A percentile compares a stretch with the other conserved stretches of the same genome.
phyloP scores from a whole-genome alignment of 768 basidiomycete species.

The Erythrobasidium yunnanense region DNA sequence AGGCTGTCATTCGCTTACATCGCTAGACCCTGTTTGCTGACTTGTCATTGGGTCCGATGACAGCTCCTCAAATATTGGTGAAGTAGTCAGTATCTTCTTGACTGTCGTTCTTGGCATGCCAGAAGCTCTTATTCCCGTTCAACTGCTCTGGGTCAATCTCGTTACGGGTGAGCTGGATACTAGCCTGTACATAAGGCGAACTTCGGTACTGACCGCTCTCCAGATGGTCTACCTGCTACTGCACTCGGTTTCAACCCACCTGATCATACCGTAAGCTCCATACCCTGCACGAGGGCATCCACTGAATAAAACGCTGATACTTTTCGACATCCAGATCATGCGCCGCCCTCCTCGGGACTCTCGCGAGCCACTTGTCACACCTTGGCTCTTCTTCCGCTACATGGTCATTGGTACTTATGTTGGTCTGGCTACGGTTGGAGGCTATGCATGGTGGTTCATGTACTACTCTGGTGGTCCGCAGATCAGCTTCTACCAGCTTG shows the following conservation, averaged over 20 bases:
- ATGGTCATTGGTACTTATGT: constrained; percentile 87
- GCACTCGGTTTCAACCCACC: constrained; percentile 96
- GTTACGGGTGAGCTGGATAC: constrained; percentile 50
- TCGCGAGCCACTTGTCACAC: constrained; percentile 77
- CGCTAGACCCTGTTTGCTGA: too few species aligned
- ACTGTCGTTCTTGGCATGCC: constrained; percentile 97
- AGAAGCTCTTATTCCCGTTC: constrained; percentile 94
- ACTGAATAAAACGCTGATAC: neutral
- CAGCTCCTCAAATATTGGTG: constrained; percentile 84
- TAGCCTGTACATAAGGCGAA: neutral
- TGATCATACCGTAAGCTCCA: constrained; percentile 54
- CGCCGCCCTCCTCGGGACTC: constrained; percentile 79
- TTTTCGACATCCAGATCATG: constrained; percentile 55
- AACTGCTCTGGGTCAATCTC: constrained; percentile 95
- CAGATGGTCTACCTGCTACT: constrained; percentile 68
- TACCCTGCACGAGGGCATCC: neutral
- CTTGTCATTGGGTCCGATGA: too few species aligned
- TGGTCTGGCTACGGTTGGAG: constrained; percentile 86
- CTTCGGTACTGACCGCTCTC: neutral
- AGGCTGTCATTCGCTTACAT: neutral
- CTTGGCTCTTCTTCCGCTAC: constrained; percentile 94
- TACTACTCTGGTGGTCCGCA: constrained; percentile 81
- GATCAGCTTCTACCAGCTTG: constrained; percentile 84
- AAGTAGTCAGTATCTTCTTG: constrained; percentile 88
- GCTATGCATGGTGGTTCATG: constrained; percentile 99